Base-by-base conservation (phyloP, 768 basidiomycete species). In the Tylopilus sp. region DNA sequence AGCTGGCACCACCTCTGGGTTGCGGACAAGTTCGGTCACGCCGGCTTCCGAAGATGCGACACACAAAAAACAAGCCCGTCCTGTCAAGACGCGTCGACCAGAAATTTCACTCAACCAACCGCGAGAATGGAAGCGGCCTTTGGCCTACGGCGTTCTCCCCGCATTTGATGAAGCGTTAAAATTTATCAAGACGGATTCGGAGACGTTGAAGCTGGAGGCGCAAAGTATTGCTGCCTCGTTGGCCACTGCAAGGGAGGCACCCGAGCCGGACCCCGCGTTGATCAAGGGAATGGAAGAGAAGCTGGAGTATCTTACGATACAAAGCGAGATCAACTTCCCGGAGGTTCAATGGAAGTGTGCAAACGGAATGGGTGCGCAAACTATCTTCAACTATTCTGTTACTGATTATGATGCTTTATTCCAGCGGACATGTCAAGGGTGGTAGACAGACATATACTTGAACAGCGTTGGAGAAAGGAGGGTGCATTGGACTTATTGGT, bases 81-180 rank as follows among this genome's bases (percentile, higher is more conserved):
- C 48, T 12, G 44, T 63, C 23, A 69, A 60, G 35, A 59, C 74
- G 18, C 65, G 68, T 54, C 75, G 86, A 18, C 79, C 86, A 4
- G 53, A 66, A 13, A 84, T 86, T 44, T 78, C 77, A 21, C 62
- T 76, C 9, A 70, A 71, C 39, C 70, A 69, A 1, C 85, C 83
- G 2, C 74, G 80, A 21, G 66, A 79, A 67, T 91, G 86, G 85
- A 81, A 80, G 43, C 61, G 79, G 15, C 85, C 88, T 4, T 66
- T 91, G 5, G 76, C 73, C 12, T 65, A 67, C 20, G 86, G 86
- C 6, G 77, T 83, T 8, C 68, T 91, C 23, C 86, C 86, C 3
- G 87, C 83, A 4, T 97, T 92, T 61, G 95, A 98, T 70, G 79
- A 87, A 48, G 93, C 95, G 1, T 70, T 98, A 40, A 74, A 80